phyloP scores from a whole-genome alignment of 176 grass and related monocot genomes.

The Oryza australiensis region DNA sequence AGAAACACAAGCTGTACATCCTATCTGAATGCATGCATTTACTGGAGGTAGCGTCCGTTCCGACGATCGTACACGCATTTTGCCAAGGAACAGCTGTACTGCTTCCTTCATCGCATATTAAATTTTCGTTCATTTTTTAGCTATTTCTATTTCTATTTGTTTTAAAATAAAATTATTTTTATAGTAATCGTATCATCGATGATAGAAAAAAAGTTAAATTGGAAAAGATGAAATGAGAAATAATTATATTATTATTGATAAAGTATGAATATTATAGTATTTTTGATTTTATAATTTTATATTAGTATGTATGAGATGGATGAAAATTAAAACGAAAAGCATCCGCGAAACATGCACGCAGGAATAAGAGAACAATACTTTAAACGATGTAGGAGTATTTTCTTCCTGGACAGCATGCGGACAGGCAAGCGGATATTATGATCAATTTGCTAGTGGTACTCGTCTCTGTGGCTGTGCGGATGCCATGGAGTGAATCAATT shows the following conservation, averaged over 20 bases:
- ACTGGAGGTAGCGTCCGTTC: not conserved
- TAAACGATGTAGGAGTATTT: not conserved
- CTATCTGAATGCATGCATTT: not conserved
- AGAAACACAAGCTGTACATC: not conserved
- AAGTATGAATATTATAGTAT: too few relatives aligned
- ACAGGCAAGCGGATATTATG: not conserved
- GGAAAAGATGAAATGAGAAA: too few relatives aligned
- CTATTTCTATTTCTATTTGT: too few relatives aligned
- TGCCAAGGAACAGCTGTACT: conserved; percentile 8
- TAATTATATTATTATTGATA: too few relatives aligned
- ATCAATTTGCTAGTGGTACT: conserved; percentile 1
- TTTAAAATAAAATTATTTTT: too few relatives aligned
- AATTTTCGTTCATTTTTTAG: too few relatives aligned
- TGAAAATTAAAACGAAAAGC: too few relatives aligned
- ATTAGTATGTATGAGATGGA: too few relatives aligned
- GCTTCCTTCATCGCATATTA: too few relatives aligned
- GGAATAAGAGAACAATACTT: not conserved
- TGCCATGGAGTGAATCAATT: not conserved
- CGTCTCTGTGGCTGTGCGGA: not conserved
- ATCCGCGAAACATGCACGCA: not conserved
- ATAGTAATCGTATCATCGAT: too few relatives aligned
- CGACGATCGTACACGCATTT: not conserved
- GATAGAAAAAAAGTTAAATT: too few relatives aligned
- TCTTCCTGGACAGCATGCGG: not conserved
- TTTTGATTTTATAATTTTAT: too few relatives aligned